Conservation (phyloP, 768 basidiomycete species). For the Suillus spraguei region DNA sequence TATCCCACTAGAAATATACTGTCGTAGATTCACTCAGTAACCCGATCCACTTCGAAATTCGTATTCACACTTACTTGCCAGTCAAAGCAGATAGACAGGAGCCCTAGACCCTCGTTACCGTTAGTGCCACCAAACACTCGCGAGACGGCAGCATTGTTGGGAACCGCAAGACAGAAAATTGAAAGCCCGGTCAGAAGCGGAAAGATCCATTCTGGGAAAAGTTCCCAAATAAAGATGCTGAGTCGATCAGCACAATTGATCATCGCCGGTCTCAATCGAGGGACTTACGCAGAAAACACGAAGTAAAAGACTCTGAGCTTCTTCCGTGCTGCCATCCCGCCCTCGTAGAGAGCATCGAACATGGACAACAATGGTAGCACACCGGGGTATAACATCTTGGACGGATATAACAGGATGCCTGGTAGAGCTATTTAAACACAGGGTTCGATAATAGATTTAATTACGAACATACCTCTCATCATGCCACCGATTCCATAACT, state of each 20-base stretch:
- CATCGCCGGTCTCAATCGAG: not conserved
- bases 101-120: slow-evolving; percentile 69
- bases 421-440: slow-evolving; percentile 2
- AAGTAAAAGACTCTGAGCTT: slow-evolving; percentile 51
- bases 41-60: slow-evolving; percentile 18
- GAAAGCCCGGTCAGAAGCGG: slow-evolving; percentile 66
- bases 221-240: slow-evolving; percentile 35
- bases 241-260: slow-evolving; percentile 9
- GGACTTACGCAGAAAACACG: slow-evolving; percentile 40
- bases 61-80: slow-evolving; percentile 35
- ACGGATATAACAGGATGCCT: slow-evolving; percentile 52
- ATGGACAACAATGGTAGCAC: slow-evolving; percentile 50
- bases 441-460: not conserved
- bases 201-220: slow-evolving; percentile 41
- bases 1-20: slow-evolving; percentile 31
- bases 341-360: slow-evolving; percentile 49
- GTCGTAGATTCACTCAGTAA: slow-evolving; percentile 7
- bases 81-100: slow-evolving; percentile 63
- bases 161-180: slow-evolving; percentile 60
- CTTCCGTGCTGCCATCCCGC: slow-evolving; percentile 37
- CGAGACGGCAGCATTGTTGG: slow-evolving; percentile 52
- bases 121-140: slow-evolving; percentile 68
- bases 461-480: slow-evolving; percentile 38
- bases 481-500: slow-evolving; percentile 44
- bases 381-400: slow-evolving; percentile 53